A percentile compares a stretch with the other conserved stretches of the same genome.
Conservation (phyloP, 169 alveolate species). For the Plasmodium berghei region DNA sequence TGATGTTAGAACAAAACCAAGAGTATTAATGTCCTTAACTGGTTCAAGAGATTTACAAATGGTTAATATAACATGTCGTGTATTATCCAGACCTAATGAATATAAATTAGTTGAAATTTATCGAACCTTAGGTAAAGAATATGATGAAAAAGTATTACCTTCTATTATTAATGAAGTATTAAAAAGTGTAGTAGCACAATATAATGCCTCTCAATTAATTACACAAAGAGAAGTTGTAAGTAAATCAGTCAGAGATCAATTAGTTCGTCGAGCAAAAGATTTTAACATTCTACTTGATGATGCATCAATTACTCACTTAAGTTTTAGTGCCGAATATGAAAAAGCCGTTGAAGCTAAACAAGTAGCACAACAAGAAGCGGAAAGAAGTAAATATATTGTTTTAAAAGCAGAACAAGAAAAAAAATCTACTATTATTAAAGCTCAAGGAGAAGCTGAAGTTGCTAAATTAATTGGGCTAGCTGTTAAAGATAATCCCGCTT, state of each 20-base stretch:
- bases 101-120: constrained; percentile 90
- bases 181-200: constrained; percentile 97
- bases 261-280: constrained; percentile 95
- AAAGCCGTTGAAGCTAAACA: constrained; percentile 98
- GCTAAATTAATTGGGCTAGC: constrained; percentile 92
- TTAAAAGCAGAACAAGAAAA: constrained; percentile 96
- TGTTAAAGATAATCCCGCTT: constrained; percentile 91
- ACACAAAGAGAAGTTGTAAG: constrained; percentile 96
- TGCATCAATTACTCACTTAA: constrained; percentile 94
- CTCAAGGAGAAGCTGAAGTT: constrained; percentile 97
- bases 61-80: constrained; percentile 92
- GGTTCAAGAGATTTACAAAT: constrained; percentile 92
- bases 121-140: constrained; percentile 92
- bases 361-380: constrained; percentile 98
- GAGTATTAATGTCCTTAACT: constrained; percentile 93
- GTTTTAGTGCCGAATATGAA: constrained; percentile 93
- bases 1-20: constrained; percentile 95
- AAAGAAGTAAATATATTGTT: constrained; percentile 95
- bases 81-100: constrained; percentile 93
- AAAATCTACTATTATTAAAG: constrained; percentile 95
- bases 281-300: constrained; percentile 96
- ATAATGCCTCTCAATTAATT: constrained; percentile 96
- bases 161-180: constrained; percentile 97
- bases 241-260: constrained; percentile 91
- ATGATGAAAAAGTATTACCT: constrained; percentile 97